phyloP scores from a whole-genome alignment of 306 rosid species.

The Alnus glutinosa region DNA sequence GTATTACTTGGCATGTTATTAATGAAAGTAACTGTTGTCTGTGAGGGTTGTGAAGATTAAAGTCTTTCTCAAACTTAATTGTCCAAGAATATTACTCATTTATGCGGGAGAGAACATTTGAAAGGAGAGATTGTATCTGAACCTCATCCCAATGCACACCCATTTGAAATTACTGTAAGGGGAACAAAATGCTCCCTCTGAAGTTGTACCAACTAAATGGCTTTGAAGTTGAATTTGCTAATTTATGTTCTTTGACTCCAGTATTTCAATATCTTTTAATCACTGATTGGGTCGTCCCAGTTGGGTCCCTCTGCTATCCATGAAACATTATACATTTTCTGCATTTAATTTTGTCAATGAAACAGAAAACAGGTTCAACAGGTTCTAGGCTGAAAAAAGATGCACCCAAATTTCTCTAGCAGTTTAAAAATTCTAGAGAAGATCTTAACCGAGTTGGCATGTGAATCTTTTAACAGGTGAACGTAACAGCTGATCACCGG shows the following conservation, averaged over 20 bases:
- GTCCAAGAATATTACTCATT: background rate
- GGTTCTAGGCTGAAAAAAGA: conserved; percentile 1
- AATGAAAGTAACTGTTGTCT: background rate
- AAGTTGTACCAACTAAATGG: background rate
- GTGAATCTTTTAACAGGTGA: conserved; percentile 63
- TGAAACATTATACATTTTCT: background rate
- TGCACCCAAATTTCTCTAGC: background rate
- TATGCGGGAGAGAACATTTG: background rate
- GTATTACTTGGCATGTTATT: background rate
- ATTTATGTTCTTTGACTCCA: background rate
- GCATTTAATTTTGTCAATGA: background rate
- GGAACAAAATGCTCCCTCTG: background rate
- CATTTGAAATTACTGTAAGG: background rate
- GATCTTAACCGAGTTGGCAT: conserved; percentile 4
- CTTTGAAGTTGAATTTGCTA: background rate
- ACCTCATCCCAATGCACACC: background rate
- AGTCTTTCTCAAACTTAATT: background rate
- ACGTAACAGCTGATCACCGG: conserved; percentile 92
- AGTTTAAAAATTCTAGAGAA: background rate
- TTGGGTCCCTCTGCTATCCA: background rate
- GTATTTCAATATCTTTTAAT: background rate
- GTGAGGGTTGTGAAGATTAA: background rate
- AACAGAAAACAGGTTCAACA: conserved; percentile 15
- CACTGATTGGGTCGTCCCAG: background rate
- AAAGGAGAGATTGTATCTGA: background rate